A percentile compares a stretch with the other conserved stretches of the same genome.
These are phyloP conservation scores for Polygonum aviculare DNA, from an alignment of 148 eudicot species.

Conservation along the genomic window DNA sequence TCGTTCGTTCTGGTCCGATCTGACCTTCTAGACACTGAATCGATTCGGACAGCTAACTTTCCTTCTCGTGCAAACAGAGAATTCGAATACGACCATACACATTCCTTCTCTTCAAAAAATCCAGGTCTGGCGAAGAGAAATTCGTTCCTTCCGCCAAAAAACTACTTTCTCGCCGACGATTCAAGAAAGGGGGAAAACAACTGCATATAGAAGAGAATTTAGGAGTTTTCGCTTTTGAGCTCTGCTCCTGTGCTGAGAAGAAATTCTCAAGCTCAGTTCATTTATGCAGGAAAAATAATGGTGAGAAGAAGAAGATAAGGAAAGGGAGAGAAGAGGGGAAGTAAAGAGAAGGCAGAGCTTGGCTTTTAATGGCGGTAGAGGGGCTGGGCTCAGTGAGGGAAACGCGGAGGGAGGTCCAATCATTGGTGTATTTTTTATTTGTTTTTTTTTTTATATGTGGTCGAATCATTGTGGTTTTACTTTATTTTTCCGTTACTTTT, in stretches of 20 bases:
- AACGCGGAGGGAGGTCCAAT: constrained; percentile 6
- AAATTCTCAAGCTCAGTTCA: background rate
- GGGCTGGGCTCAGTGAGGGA: background rate
- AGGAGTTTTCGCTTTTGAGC: background rate
- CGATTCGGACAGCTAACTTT: background rate
- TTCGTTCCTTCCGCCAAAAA: constrained; percentile 1
- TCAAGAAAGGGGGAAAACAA: background rate
- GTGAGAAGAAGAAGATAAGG: constrained; percentile 5
- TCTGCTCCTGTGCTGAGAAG: background rate
- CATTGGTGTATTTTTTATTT: background rate
- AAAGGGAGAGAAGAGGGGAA: constrained; percentile 1
- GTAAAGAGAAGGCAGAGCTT: background rate
- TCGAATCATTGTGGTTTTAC: background rate
- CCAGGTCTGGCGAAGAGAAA: background rate
- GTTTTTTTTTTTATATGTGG: background rate
- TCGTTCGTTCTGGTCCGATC: background rate
- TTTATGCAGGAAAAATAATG: background rate
- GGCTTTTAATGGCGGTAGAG: constrained; percentile 11
- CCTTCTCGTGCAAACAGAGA: constrained; percentile 11
- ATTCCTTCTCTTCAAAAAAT: background rate
- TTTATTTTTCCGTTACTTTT: background rate
- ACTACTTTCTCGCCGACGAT: background rate
- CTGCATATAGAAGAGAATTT: background rate
- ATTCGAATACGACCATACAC: constrained; percentile 1
- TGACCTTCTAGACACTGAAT: background rate